These are phyloP conservation scores for Hordeum pubiflorum DNA, from an alignment of 202 grass and related monocot species.

Conservation along the genomic window DNA sequence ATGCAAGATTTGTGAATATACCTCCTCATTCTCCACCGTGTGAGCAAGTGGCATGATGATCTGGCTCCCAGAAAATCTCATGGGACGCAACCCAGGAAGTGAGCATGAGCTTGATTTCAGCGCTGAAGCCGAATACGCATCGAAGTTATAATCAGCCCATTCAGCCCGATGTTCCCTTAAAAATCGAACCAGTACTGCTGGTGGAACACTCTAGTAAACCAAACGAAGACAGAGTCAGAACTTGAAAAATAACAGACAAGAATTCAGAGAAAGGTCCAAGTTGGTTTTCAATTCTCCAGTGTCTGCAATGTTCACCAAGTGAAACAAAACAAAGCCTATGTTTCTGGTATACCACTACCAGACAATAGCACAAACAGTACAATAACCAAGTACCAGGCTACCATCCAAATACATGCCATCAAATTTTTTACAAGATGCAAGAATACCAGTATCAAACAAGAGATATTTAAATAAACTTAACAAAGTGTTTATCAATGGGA, in stretches of 20 bases:
- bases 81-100: slow-evolving; percentile 65
- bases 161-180: slow-evolving; percentile 93
- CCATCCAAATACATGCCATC: neutral
- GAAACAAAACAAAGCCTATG: neutral
- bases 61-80: slow-evolving; percentile 82
- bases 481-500: neutral
- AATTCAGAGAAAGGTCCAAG: neutral
- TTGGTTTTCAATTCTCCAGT: neutral
- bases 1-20: slow-evolving; percentile 12
- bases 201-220: slow-evolving; percentile 74
- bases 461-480: neutral
- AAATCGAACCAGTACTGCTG: slow-evolving; percentile 76
- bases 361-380: neutral
- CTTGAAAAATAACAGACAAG: neutral
- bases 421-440: neutral
- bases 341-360: neutral
- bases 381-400: neutral
- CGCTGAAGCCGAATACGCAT: slow-evolving; percentile 79
- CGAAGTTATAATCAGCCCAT: slow-evolving; percentile 98
- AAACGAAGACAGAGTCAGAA: slow-evolving; percentile 20
- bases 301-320: neutral
- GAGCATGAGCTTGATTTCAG: slow-evolving; percentile 58
- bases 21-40: slow-evolving; percentile 97
- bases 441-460: neutral
- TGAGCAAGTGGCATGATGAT: slow-evolving; percentile 93